These are phyloP conservation scores for Bocquillonia castaneifolia DNA, from an alignment of 441 rosid genomes.

Conservation along the genomic window DNA sequence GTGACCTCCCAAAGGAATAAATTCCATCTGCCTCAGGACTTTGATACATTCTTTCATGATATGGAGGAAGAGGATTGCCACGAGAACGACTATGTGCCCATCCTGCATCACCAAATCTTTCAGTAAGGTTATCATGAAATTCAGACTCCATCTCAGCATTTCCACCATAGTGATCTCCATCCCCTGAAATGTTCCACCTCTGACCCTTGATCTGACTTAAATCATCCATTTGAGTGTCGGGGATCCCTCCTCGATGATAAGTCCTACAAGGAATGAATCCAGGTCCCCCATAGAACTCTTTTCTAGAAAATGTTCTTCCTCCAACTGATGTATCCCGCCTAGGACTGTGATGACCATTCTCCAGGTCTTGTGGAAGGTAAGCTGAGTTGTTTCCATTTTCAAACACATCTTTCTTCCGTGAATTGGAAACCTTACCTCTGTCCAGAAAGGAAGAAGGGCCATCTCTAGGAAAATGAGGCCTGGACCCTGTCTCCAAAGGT, in stretches of 20 bases:
- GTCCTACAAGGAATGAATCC: slow-evolving; percentile 44
- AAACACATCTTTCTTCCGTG: slow-evolving; percentile 72
- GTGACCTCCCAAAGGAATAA: slow-evolving; percentile 68
- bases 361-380: slow-evolving; percentile 45
- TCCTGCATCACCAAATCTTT: slow-evolving; percentile 60
- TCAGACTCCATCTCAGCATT: slow-evolving; percentile 59
- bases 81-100: slow-evolving; percentile 61
- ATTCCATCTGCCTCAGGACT: slow-evolving; percentile 63
- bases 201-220: slow-evolving; percentile 43
- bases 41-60: slow-evolving; percentile 54
- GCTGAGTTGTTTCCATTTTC: slow-evolving; percentile 54
- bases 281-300: slow-evolving; percentile 56
- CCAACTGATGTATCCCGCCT: slow-evolving; percentile 46
- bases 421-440: slow-evolving; percentile 49
- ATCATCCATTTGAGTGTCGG: slow-evolving; percentile 54
- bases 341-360: slow-evolving; percentile 48
- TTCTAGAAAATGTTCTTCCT: slow-evolving; percentile 49
- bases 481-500: slow-evolving; percentile 46
- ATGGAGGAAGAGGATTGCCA: slow-evolving; percentile 48
- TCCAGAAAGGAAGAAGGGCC: slow-evolving; percentile 47
- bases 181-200: slow-evolving; percentile 70
- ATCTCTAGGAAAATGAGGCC: slow-evolving; percentile 52
- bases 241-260: slow-evolving; percentile 48
- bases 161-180: slow-evolving; percentile 58
- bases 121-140: slow-evolving; percentile 57